A percentile compares a stretch with the other conserved stretches of the same genome.
phyloP scores from a whole-genome alignment of 2,329 filamentous ascomycete species.

The Fusarium torreyae region DNA sequence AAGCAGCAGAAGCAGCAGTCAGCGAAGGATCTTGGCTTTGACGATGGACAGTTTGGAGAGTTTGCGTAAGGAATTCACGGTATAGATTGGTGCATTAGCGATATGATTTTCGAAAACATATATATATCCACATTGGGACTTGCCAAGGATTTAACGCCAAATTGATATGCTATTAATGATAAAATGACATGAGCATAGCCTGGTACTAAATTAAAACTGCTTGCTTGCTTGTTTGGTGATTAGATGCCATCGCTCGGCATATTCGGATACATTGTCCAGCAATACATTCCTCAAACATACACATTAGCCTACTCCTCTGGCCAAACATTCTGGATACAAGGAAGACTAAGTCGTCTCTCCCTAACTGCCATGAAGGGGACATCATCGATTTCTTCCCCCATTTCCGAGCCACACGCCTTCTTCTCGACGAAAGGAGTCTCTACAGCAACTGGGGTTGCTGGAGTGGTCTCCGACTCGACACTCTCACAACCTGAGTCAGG shows the following conservation, averaged over 20 bases:
- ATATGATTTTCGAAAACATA: constrained; percentile 32
- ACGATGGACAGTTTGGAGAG: constrained; percentile 91
- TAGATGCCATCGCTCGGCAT: background rate
- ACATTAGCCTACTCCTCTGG: constrained; percentile 25
- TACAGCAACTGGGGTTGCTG: constrained; percentile 12
- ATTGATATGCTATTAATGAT: constrained; percentile 34
- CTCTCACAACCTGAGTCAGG: constrained; percentile 17
- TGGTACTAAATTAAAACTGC: background rate
- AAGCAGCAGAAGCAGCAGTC: constrained; percentile 70
- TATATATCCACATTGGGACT: constrained; percentile 32
- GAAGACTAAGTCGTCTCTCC: constrained; percentile 51
- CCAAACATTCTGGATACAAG: constrained; percentile 49
- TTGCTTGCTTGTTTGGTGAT: constrained; percentile 4
- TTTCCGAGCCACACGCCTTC: constrained; percentile 8
- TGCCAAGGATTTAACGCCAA: constrained; percentile 15
- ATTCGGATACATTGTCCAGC: background rate
- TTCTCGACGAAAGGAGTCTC: constrained; percentile 5
- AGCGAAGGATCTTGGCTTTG: constrained; percentile 80
- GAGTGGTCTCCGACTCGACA: constrained; percentile 7
- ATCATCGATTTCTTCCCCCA: constrained; percentile 7
- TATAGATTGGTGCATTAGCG: constrained; percentile 38
- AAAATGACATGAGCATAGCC: constrained; percentile 12
- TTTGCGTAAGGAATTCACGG: constrained; percentile 68
- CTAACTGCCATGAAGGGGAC: constrained; percentile 9
- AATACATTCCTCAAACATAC: background rate